phyloP scores from a whole-genome alignment of 495 filamentous ascomycete species.

The Hypoxylon intermedium region DNA sequence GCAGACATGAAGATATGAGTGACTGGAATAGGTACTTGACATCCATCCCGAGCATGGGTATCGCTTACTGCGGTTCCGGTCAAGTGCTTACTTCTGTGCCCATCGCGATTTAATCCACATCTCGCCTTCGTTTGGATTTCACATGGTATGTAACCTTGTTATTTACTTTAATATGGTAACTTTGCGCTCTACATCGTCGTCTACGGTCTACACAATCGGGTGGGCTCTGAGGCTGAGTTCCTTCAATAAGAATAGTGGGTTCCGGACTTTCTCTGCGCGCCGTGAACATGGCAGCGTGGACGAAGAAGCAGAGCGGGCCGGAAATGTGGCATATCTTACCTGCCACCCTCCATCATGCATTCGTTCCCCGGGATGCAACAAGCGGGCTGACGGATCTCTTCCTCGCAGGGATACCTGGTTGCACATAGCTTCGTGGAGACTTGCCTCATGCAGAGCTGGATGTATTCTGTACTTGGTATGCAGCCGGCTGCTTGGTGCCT shows the following conservation, averaged over 20 bases:
- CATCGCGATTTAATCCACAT: slow-evolving; percentile 4
- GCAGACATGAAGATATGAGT: slow-evolving; percentile 13
- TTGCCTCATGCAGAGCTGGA: slow-evolving; percentile 19
- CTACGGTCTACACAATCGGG: not conserved
- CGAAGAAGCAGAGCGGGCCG: slow-evolving; percentile 8
- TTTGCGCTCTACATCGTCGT: not conserved
- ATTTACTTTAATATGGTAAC: not conserved
- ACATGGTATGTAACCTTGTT: slow-evolving; percentile 7
- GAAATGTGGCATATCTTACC: slow-evolving; percentile 14
- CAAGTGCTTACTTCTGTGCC: slow-evolving; percentile 9
- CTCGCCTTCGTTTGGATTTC: slow-evolving; percentile 2
- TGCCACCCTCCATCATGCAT: slow-evolving; percentile 23
- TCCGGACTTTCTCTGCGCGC: slow-evolving; percentile 14
- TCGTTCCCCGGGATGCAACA: slow-evolving; percentile 20
- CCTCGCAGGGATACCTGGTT: slow-evolving; percentile 28
- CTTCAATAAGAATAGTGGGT: slow-evolving; percentile 2
- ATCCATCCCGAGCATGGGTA: slow-evolving; percentile 9
- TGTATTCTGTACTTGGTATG: slow-evolving; percentile 32
- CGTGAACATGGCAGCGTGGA: not conserved
- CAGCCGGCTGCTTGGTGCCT: slow-evolving; percentile 31
- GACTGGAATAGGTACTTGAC: slow-evolving; percentile 3
- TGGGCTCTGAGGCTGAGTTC: slow-evolving; percentile 4
- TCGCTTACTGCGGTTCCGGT: slow-evolving; percentile 25
- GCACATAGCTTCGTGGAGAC: slow-evolving; percentile 25
- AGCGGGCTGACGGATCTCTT: slow-evolving; percentile 30